Base-by-base conservation (phyloP, 2,329 filamentous ascomycete genomes). In the Sphaerulina populicola region DNA sequence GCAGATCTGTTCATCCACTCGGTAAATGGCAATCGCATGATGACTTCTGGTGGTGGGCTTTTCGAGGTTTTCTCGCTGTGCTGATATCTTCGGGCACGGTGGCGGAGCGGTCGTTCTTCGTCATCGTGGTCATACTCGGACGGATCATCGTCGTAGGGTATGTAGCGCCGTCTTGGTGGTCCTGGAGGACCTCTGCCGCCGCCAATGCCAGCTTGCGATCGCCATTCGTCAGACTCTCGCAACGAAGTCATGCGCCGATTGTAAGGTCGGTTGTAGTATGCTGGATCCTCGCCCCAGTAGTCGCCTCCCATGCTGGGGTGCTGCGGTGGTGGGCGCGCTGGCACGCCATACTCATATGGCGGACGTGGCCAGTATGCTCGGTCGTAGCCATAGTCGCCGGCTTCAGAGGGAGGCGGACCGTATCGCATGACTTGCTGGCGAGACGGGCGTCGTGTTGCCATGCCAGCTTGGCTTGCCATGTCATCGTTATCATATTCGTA, bases 21-120 rank as follows among this genome's bases (percentile, higher is more conserved):
- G 4, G 58, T 62, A 47, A 63, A 66, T 0, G 64, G 64, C 35
- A 65, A 43, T 18, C 64, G 53, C 43, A 66, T 71, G n/a, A 62
- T 56, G 14, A 62, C 58, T 44, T 61, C 58, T 8, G 60, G 57
- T 4, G 60, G 59, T n/a, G 58, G 58, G 30, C 54, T 58, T 6
- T 37, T 50, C 31, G 49, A 43, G 21, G 40, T 50, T 21, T 46
- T 46, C 18, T 54, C 44, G 46, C 43, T 44, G 18, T 49, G 35
- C 37, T 27, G 36, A 23, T 6, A 41, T 56, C 30, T 44, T 49
- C 44, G 52, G 46, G 15, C 42, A 51, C 40, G 53, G 50, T 44
- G 40, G 30, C 56, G 52, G 12, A 55, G 47, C 9, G 54, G 53
- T 35, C 55, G 53, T 33, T 62, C 58, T 27, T 62, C 60, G 39